Evolutionary conservation across 2,329 filamentous ascomycete genomes (phyloP), one percentile per base, ranked within the genome.

Genomic region (Dactylellina leptospora): DNA sequence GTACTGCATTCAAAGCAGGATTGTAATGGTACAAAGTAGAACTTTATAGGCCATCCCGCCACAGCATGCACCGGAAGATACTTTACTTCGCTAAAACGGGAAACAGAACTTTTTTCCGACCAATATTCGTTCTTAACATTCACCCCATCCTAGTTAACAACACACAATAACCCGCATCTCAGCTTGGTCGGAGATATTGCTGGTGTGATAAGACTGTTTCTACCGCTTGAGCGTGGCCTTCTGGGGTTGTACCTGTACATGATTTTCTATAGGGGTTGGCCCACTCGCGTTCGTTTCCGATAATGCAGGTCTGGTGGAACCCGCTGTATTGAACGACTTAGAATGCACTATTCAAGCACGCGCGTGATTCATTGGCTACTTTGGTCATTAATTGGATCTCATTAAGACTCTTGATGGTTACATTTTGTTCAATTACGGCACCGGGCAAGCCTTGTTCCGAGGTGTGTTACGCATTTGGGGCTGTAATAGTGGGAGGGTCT

Each of bases 81-180:
- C 6, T 6, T 33, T 33, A 13, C 30, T 6, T 33, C 13, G 6
- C 44, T 23, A 27, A 27, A 27, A 27, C n/a, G 2, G 44, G 44
- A 48, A 48, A 48, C 22, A 48, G 44, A 48, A 48, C 44, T 48
- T 48, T 48, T 48, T 16, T 45, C 22, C 16, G 5, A 20, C 10
- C 42, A 18, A 28, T 27, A 4, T n/a, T 23, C 16, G 8, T 27
- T 13, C 44, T 5, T 23, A 48, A 48, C n/a, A 27, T 13, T 20
- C 2, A 10, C 42, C 18, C 16, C 11, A 18, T 23, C 11, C 10
- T 9, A 16, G 16, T 20, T 20, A 45, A 33, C 30, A 6, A 33
- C n/a, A 33, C 30, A 33, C 30, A 33, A 33, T 33, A 33, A 6
- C 13, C 30, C 13, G 30, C n/a, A n/a, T n/a, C n/a, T n/a, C n/a